Evolutionary conservation across 768 basidiomycete species (phyloP).

Genomic region (Lentinula edodes): DNA sequence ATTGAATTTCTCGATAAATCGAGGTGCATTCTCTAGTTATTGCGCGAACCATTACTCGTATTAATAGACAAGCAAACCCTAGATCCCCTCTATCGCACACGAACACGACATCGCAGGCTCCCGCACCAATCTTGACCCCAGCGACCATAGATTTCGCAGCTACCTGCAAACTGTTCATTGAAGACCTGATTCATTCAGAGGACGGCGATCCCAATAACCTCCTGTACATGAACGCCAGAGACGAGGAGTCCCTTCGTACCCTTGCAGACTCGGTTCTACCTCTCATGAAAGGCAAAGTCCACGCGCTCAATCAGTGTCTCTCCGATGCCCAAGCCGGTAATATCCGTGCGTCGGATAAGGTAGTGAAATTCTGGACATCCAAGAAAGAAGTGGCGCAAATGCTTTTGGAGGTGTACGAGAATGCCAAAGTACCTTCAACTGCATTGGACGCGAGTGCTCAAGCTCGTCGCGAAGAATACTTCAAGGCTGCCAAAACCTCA

Average conservation of each 20-base stretch:
- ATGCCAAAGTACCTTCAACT: constrained; percentile 32
- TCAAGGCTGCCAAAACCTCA: constrained; percentile 38
- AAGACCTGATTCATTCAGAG: constrained; percentile 58
- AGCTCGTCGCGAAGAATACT: constrained; percentile 41
- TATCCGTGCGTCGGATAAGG: constrained; percentile 55
- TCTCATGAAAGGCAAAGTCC: constrained; percentile 39
- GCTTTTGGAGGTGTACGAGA: constrained; percentile 39
- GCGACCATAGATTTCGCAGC: constrained; percentile 70
- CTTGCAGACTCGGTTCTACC: constrained; percentile 40
- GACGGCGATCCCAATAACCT: constrained; percentile 60
- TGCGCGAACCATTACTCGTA: not conserved
- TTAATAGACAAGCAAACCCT: not conserved
- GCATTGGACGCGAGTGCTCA: constrained; percentile 35
- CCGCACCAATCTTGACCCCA: constrained; percentile 72
- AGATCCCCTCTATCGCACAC: constrained; percentile 57
- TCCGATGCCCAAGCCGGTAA: constrained; percentile 42
- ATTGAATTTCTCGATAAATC: constrained; percentile 82
- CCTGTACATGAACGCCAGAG: constrained; percentile 52
- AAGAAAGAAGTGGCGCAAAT: constrained; percentile 41
- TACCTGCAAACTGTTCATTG: constrained; percentile 46
- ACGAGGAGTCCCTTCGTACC: constrained; percentile 41
- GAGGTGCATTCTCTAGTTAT: constrained; percentile 24
- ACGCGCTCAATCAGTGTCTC: constrained; percentile 45
- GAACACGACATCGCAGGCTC: constrained; percentile 63
- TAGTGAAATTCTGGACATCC: constrained; percentile 54